phyloP scores from a whole-genome alignment of 2,329 filamentous ascomycete species.

The Talaromyces sp. region DNA sequence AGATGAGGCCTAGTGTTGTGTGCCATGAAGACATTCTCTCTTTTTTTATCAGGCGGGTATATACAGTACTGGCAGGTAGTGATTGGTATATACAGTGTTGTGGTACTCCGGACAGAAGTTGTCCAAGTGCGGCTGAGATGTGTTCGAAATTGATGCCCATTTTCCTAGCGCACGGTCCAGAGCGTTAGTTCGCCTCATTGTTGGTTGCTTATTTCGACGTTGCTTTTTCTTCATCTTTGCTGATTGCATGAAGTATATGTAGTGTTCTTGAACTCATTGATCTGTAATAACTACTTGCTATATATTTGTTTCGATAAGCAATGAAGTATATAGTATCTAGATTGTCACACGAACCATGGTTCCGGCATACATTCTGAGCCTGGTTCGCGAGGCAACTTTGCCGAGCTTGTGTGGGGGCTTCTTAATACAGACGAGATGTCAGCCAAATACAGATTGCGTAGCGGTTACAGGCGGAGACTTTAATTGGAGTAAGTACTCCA shows the following conservation, averaged over 20 bases:
- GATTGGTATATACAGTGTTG: neutral
- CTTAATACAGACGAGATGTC: too few relatives aligned
- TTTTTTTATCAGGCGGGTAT: neutral
- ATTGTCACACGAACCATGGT: neutral
- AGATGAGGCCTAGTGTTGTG: neutral
- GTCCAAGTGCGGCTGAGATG: neutral
- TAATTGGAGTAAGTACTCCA: too few relatives aligned
- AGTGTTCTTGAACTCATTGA: neutral
- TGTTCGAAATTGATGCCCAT: neutral
- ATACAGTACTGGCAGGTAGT: neutral
- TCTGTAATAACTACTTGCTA: neutral
- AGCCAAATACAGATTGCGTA: neutral
- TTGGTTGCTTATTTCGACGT: conserved; percentile 3
- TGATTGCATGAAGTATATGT: neutral
- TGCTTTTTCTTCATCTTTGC: neutral
- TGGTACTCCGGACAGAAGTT: neutral
- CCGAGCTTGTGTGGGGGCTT: conserved; percentile 1
- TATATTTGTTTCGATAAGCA: neutral
- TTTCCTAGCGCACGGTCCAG: neutral
- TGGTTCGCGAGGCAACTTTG: neutral
- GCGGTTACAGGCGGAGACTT: neutral
- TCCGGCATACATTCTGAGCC: neutral
- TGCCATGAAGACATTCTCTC: conserved; percentile 6
- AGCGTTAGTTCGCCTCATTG: conserved; percentile 1
- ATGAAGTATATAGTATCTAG: neutral